A percentile compares a stretch with the other conserved stretches of the same genome.
Evolutionary conservation across 148 eudicot species (phyloP).

Genomic region (Chenopodium berlandieri): DNA sequence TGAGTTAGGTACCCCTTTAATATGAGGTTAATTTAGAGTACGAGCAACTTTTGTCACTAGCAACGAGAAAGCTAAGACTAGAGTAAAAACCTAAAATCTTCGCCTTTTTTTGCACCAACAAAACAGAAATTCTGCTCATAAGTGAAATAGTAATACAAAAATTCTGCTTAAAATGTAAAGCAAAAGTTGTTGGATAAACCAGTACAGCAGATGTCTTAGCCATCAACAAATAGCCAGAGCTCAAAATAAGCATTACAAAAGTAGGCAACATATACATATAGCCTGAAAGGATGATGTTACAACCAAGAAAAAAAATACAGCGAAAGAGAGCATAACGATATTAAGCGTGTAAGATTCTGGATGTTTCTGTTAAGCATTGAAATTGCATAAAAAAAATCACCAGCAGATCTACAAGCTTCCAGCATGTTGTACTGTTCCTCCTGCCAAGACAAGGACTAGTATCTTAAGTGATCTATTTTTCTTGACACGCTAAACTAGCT

Average conservation of each 20-base stretch:
- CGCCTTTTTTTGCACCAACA: neutral
- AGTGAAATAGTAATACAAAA: neutral
- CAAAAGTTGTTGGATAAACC: neutral
- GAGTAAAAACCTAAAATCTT: too few relatives aligned
- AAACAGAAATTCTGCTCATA: neutral
- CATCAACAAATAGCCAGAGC: neutral
- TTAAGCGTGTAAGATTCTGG: neutral
- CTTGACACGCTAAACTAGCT: neutral
- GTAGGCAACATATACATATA: constrained; percentile 7
- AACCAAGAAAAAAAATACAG: neutral
- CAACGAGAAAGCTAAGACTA: too few relatives aligned
- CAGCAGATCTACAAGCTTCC: neutral
- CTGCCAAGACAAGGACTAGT: neutral
- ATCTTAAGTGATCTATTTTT: neutral
- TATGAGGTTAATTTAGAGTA: too few relatives aligned
- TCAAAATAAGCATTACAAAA: neutral
- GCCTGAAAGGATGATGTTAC: neutral
- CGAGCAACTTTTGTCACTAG: too few relatives aligned
- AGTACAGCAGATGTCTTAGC: neutral
- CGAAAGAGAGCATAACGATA: neutral
- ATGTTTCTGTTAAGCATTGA: neutral
- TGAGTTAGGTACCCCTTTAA: too few relatives aligned
- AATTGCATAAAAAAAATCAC: neutral
- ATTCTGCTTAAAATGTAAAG: neutral
- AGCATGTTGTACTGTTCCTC: neutral